Evolutionary conservation across 2,329 filamentous ascomycete genomes (phyloP), one percentile per base, ranked within the genome.

Genomic region (Fusarium sp.): DNA sequence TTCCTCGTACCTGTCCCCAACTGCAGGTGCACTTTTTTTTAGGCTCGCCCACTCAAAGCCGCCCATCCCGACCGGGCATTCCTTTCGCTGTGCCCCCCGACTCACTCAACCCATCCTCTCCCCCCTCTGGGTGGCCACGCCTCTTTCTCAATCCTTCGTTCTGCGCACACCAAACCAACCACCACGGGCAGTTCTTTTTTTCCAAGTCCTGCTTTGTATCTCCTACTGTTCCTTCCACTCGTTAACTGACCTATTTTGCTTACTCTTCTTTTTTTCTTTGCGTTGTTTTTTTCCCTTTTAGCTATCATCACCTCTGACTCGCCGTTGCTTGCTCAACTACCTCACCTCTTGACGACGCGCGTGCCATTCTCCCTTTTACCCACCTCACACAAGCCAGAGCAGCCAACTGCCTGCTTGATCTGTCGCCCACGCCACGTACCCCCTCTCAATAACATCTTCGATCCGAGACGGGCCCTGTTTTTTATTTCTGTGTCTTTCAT

Each of bases 401-500:
- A 75, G 68, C 72, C 48, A 75, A 64, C 32, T 48, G 50, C 56
- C 68, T 69, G 25, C 54, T 66, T 61, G 39, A 65, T 14, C 63
- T 48, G 60, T 59, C 57, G 54, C 58, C 71, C 65, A 62, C 68
- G 69, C 52, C 48, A 59, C 54, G 57, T 52, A 52, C 54, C 67
- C 57, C 57, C 58, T 58, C 50, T 64, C 62, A 70, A 56, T 50
- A 37, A 64, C 43, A 45, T 74, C 41, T 58, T 65, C 43, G 14
- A 77, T 68, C 60, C 63, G 74, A 75, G 64, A 73, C 76, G 57
- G 68, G 61, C 68, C 64, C 70, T 72, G 74, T 65, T 75, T 66
- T 45, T 25, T 23, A 45, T 67, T 62, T 67, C 64, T 58, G 39
- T 67, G 72, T 70, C 64, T 66, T 69, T 71, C 56, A 59, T 61